Conservation (phyloP, 441 rosid species). For the Francoa sonchifolia region DNA sequence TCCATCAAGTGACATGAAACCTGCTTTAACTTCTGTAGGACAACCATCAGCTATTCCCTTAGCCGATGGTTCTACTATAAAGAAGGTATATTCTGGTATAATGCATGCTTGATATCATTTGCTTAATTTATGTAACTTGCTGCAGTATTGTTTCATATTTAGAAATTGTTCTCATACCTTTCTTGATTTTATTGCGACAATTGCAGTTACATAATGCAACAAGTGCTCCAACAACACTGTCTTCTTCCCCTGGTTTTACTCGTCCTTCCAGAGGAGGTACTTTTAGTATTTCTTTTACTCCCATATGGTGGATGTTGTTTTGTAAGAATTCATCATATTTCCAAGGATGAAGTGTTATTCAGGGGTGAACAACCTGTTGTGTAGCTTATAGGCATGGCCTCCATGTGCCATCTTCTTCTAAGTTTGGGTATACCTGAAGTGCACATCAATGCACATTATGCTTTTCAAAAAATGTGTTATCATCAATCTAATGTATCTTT, state of each 20-base stretch:
- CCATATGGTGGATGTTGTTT: background rate
- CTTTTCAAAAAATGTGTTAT: too few relatives aligned
- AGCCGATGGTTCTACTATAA: constrained; percentile 40
- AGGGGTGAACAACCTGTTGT: too few relatives aligned
- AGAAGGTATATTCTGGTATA: constrained; percentile 32
- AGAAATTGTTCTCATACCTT: background rate
- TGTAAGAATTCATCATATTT: too few relatives aligned
- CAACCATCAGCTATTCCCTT: constrained; percentile 28
- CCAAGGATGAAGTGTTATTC: too few relatives aligned
- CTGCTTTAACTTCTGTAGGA: constrained; percentile 27
- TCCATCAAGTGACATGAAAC: constrained; percentile 40
- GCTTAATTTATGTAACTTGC: background rate
- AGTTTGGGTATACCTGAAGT: too few relatives aligned
- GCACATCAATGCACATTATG: too few relatives aligned
- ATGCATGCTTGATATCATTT: background rate
- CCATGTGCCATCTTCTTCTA: too few relatives aligned
- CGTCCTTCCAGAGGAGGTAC: constrained; percentile 63
- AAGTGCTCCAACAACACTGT: constrained; percentile 29
- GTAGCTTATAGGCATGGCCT: too few relatives aligned
- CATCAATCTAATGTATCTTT: too few relatives aligned
- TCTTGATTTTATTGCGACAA: constrained; percentile 5
- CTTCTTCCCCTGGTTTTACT: constrained; percentile 49
- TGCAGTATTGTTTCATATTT: background rate
- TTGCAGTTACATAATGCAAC: constrained; percentile 28
- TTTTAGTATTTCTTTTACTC: constrained; percentile 38